phyloP scores from a whole-genome alignment of 208 protist species.

The Acanthamoeba rhysodes region DNA sequence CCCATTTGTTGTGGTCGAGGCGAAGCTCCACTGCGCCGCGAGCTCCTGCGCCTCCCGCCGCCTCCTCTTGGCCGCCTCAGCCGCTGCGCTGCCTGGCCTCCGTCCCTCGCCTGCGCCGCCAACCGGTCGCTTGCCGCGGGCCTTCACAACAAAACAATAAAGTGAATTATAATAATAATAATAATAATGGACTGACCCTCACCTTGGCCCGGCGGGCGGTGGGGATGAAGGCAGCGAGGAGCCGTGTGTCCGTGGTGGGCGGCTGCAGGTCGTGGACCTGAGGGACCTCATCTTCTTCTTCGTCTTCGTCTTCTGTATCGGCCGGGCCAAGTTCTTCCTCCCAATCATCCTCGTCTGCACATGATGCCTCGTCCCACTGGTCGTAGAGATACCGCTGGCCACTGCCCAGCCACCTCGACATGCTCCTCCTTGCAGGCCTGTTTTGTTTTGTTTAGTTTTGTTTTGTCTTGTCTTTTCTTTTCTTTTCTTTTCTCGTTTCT shows the following conservation, averaged over 20 bases:
- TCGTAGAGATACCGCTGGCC: background rate
- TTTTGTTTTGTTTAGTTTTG: no score
- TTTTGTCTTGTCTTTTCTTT: no score
- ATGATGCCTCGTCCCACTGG: background rate
- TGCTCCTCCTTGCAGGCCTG: no score
- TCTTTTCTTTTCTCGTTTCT: no score
- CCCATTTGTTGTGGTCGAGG: background rate
- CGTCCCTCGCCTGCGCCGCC: no score
- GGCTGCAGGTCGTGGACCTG: background rate
- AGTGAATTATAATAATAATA: no score
- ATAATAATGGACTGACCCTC: no score
- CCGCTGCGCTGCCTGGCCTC: no score
- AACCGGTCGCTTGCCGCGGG: no score
- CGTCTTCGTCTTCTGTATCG: no score
- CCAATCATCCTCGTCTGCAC: background rate
- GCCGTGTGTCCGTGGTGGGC: background rate
- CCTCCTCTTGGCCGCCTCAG: background rate
- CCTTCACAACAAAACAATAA: no score
- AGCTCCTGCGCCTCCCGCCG: background rate
- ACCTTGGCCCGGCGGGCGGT: background rate
- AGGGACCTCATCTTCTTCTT: no score
- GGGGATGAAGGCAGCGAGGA: background rate
- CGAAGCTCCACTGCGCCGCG: background rate
- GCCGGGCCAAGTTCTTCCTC: background rate
- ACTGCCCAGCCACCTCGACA: background rate